Conservation (phyloP, 1,284 basidiomycete genomes). For the Malassezia furfur region DNA sequence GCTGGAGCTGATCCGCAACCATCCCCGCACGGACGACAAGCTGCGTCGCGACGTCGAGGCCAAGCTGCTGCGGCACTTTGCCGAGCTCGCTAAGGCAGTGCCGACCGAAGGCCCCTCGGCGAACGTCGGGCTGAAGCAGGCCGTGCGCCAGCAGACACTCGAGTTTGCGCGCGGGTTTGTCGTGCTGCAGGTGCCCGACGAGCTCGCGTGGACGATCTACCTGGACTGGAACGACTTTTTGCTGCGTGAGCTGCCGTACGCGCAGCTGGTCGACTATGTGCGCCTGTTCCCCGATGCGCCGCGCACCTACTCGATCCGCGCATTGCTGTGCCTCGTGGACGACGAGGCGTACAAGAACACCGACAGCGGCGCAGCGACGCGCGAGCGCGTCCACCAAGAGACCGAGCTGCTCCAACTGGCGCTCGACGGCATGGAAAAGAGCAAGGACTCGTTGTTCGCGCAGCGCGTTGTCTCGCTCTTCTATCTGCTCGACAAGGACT, state of each 20-base stretch:
- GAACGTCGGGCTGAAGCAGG: slow-evolving; percentile 50
- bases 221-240: slow-evolving; percentile 68
- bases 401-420: slow-evolving; percentile 34
- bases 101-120: slow-evolving; percentile 15
- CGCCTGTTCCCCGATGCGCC: slow-evolving; percentile 58
- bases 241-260: slow-evolving; percentile 61
- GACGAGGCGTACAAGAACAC: slow-evolving; percentile 32
- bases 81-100: slow-evolving; percentile 25
- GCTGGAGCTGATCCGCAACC: slow-evolving; percentile 34
- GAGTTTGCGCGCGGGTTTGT: slow-evolving; percentile 64
- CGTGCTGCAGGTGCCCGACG: slow-evolving; percentile 63
- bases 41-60: slow-evolving; percentile 30
- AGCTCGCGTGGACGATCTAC: slow-evolving; percentile 66
- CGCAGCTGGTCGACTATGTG: slow-evolving; percentile 60
- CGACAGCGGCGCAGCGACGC: slow-evolving; percentile 19
- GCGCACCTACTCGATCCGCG: slow-evolving; percentile 21
- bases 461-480: slow-evolving; percentile 64
- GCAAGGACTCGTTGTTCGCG: slow-evolving; percentile 61
- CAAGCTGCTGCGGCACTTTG: slow-evolving; percentile 29
- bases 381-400: slow-evolving; percentile 16
- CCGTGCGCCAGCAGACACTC: slow-evolving; percentile 58
- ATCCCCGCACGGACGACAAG: slow-evolving; percentile 32
- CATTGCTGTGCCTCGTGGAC: slow-evolving; percentile 27
- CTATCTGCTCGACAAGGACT: slow-evolving; percentile 68
- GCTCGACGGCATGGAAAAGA: slow-evolving; percentile 54